These are phyloP conservation scores for Tetrahymena malaccensis DNA, from an alignment of 73 alveolate species.

Conservation along the genomic window DNA sequence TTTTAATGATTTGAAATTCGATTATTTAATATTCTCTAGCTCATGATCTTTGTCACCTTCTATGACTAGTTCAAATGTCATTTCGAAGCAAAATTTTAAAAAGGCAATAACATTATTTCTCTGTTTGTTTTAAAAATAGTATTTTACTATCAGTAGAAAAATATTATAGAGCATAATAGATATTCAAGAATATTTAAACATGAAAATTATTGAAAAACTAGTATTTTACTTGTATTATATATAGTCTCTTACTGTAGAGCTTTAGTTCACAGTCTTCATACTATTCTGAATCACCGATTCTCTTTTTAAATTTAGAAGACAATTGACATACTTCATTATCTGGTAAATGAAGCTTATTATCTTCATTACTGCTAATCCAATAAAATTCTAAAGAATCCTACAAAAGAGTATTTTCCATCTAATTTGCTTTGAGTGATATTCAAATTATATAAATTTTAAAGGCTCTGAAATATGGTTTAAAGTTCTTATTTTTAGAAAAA, in stretches of 20 bases:
- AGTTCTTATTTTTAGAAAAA: neutral
- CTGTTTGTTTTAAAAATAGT: neutral
- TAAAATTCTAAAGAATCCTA: neutral
- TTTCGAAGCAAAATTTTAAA: neutral
- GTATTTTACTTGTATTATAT: neutral
- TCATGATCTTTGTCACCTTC: neutral
- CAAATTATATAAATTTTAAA: too few relatives aligned
- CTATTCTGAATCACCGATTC: neutral
- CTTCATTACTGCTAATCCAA: neutral
- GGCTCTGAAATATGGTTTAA: neutral
- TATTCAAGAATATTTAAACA: neutral
- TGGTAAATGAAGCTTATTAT: neutral
- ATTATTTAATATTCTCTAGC: neutral
- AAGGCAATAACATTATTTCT: neutral
- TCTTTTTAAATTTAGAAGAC: neutral
- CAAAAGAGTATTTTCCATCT: neutral
- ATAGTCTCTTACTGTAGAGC: neutral
- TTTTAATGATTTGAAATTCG: neutral
- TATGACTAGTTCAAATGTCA: neutral
- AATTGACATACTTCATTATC: neutral
- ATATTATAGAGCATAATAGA: neutral
- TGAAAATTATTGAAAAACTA: neutral
- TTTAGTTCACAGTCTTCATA: neutral
- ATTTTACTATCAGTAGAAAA: neutral
- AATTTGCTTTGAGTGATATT: neutral